Evolutionary conservation across 306 rosid species (phyloP), one percentile per base, ranked within the genome.

Genomic region (Cucumis melo): DNA sequence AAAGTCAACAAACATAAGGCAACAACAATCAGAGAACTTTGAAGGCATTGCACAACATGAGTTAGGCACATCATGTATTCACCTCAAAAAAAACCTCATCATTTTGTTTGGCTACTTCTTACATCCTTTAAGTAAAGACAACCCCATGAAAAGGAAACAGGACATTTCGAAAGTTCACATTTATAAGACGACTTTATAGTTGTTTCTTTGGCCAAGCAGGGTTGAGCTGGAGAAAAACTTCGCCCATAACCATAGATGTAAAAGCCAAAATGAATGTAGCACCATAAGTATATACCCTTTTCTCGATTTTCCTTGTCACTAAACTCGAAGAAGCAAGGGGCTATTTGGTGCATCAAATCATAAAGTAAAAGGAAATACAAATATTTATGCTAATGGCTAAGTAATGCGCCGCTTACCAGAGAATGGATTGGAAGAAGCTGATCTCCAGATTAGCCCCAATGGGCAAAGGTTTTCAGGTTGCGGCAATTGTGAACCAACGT

Each of bases 271-370:
- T 75, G 57, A 79, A 77, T 83, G 17, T 81, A 71, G 87, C 87
- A 84, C 89, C 84, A 8, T 6, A 46, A 44, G 9, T 27, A 65
- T 27, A 65, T 21, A 80, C 82, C 84, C 41, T 81, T 73, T 62
- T 55, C 89, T 79, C 84, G 85, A 79, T 70, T 77, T 86, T 86
- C 87, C 89, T 78, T 71, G 82, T 85, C 4, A 51, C 79, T 50
- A 48, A 64, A 68, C 78, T 84, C 51, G 24, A 50, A 77, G 84
- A 64, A 54, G 78, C 84, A 86, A 79, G 89, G 87, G 89, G 89
- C 85, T 86, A 77, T 29, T 41, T 62, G 81, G 89, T 83, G 85
- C 85, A 56, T 77, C 62, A 56, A 36, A 78, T 27, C 13, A n/a
- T 5, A 51, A 15, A 46, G 11, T 34, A 41, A 79, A 29, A 81